Evolutionary conservation across 768 basidiomycete genomes (phyloP), one percentile per base, ranked within the genome.

Genomic region (Tulasnella sp.): DNA sequence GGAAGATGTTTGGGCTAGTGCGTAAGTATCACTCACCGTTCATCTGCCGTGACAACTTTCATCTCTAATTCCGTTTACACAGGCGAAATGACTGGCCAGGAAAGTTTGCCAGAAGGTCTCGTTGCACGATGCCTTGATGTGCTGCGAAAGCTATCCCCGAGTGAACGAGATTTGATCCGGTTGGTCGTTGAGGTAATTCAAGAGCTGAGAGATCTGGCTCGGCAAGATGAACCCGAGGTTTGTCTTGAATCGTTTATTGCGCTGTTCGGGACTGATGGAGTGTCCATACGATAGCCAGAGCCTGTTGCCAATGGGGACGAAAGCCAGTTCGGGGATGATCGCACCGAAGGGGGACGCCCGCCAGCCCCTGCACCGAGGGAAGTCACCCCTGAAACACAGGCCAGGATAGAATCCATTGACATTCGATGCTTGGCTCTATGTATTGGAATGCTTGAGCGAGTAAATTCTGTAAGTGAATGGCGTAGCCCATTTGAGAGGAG

Each of bases 101-200:
- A 92, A 19, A 83, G 85, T 0, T 88, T 98, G 0, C 94, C 96
- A 0, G 89, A 92, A 75, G 84, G 85, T 18, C 87, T 97, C 31
- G 87, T 96, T 58, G 88, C 92, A 2, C 88, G 88, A 74, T 96
- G 94, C 83, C 87, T 98, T 56, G 97, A 98, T 84, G 91, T 98
- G 9, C 85, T 99, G 75, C 88, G 92, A 78, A 88, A 88, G 77
- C 86, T 97, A 31, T 91, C 93, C 0, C 85, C 89, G 18, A 91
- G 87, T 80, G 96, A 98, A 85, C 88, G 91, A 27, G 95, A 98
- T 84, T 88, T 98, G 46, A 94, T 97, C 82, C 91, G 93, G 4
- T 89, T 97, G 36, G 91, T 97, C 0, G 95, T 97, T 48, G 96
- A 97, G 83, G 92, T 94, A 46, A 89, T 98, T 0, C 91, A 93